Evolutionary conservation across 257 asterid species (phyloP), one percentile per base, ranked within the genome.

Genomic region (Solanum habrochaites): DNA sequence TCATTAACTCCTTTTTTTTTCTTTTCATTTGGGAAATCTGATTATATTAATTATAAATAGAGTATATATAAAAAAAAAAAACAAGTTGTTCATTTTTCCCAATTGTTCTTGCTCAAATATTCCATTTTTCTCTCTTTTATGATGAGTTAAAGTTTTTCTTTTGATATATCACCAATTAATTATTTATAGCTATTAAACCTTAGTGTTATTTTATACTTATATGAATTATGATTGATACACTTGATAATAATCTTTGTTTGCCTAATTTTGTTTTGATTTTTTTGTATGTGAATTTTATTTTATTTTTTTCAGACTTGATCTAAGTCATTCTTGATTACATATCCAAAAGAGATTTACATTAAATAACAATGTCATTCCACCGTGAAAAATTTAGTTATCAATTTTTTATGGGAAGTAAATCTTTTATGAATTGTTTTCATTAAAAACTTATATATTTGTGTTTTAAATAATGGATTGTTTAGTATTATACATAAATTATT

Each of bases 221-320:
- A 56, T 56, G 25, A 20, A 20, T 7, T 23, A 52, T 52, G 64
- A 7, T 56, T 77, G 83, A 42, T 77, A 77, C 35, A n/a, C 23
- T 71, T 71, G 80, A 56, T 20, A 0, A 18, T 56, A 20, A 18
- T 20, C 8, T 20, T 56, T 56, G 64, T 56, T 56, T 56, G 0
- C 64, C 25, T 56, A 20, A 56, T 56, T 56, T 20, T 56, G n/a
- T 56, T 56, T 56, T 56, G n/a, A 56, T 56, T 56, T 7, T 56
- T 56, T 56, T 56, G 64, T 18, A 56, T 56, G 64, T 56, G 64
- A 56, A 18, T 18, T 56, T 56, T 43, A 37, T 18, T 18, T 0
- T 47, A 31, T 81, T 86, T 88, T 88, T 71, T 78, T 88, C 86
- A 91, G 92, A 91, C 77, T 92, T 83, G 91, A 92, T 58, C 40